These are phyloP conservation scores for Cryptococcus maquisensis DNA, from an alignment of 1,284 basidiomycete species.

Conservation along the genomic window DNA sequence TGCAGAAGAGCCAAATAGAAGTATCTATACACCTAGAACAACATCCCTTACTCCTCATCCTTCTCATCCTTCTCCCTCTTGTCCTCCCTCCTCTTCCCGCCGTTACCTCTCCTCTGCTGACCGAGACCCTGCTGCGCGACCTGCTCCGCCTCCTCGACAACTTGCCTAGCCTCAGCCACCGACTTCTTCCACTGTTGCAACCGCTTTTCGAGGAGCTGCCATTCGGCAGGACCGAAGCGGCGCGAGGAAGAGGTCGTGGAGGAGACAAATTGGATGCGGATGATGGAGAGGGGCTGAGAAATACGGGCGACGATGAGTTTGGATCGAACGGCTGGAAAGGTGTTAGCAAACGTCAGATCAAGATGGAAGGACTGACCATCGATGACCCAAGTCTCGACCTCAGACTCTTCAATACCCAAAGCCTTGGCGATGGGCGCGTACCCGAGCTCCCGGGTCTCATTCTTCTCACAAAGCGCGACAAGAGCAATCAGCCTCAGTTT, in stretches of 20 bases:
- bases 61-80: constrained; percentile 6
- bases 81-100: constrained; percentile 1
- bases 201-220: constrained; percentile 75
- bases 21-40: constrained; percentile 12
- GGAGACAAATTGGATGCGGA: constrained; percentile 72
- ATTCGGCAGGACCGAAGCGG: constrained; percentile 72
- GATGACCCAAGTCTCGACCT: constrained; percentile 89
- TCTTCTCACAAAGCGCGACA: constrained; percentile 69
- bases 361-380: constrained; percentile 60
- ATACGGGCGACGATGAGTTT: constrained; percentile 78
- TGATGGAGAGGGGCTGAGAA: constrained; percentile 70
- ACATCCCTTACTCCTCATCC: constrained; percentile 18
- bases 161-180: constrained; percentile 38
- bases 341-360: neutral
- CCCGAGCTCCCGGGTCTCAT: constrained; percentile 68
- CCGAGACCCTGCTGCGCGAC: constrained; percentile 27
- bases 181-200: constrained; percentile 69
- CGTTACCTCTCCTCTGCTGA: constrained; percentile 13
- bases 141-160: constrained; percentile 44
- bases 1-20: neutral
- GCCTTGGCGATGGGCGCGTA: constrained; percentile 69
- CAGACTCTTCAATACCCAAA: constrained; percentile 61
- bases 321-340: constrained; percentile 68
- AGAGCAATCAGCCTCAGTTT: constrained; percentile 80
- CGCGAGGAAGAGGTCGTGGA: constrained; percentile 52